Conservation (phyloP, 495 filamentous ascomycete genomes). For the Trichoderma asperelloides region DNA sequence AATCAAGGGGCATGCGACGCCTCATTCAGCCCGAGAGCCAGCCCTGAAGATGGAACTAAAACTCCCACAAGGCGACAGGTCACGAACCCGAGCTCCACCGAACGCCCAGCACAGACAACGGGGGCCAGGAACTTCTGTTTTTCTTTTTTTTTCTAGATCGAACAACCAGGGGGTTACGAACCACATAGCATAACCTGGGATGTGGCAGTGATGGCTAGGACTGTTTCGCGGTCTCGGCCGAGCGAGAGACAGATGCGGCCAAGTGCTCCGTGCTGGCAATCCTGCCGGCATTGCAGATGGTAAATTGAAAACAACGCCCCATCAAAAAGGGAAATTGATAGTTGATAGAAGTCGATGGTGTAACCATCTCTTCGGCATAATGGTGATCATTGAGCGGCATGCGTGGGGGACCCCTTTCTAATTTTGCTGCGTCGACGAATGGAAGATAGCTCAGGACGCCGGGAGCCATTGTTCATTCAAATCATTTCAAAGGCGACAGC, state of each 20-base stretch:
- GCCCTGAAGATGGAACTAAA: not conserved
- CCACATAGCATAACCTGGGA: not conserved
- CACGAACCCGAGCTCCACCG: slow-evolving; percentile 1
- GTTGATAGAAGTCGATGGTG: not conserved
- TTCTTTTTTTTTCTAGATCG: not conserved
- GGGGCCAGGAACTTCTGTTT: not conserved
- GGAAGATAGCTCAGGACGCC: not conserved
- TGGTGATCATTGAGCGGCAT: not conserved
- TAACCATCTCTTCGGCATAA: not conserved
- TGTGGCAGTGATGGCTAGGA: not conserved
- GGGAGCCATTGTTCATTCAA: not conserved
- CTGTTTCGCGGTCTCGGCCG: not conserved
- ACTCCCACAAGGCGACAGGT: not conserved
- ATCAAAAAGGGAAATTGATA: not conserved
- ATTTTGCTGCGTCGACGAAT: not conserved
- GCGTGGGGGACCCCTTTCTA: not conserved
- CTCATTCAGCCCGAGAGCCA: not conserved
- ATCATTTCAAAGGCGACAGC: not conserved
- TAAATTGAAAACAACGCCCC: not conserved
- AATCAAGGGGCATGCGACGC: not conserved
- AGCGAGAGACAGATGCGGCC: not conserved
- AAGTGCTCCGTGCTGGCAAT: not conserved
- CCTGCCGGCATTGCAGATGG: not conserved
- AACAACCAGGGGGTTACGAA: not conserved
- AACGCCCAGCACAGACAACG: not conserved